Percentiles rank a stretch among this genome's conserved stretches.
phyloP scores from a whole-genome alignment of 2,329 filamentous ascomycete genomes.

The Blastomyces parvus region DNA sequence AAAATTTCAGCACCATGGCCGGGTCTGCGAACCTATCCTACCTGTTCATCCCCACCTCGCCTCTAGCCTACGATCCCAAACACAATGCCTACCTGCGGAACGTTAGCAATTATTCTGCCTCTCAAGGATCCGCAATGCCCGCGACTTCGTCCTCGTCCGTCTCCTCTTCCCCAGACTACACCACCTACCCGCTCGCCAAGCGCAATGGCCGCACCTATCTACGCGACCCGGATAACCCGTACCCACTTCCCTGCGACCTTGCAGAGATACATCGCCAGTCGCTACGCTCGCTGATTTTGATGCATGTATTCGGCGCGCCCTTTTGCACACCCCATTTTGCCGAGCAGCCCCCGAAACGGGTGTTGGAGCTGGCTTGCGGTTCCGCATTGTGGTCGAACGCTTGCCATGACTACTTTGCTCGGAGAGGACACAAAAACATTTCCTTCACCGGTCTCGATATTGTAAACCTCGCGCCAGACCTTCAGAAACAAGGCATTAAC shows the following conservation, averaged over 20 bases:
- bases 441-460: conserved; percentile 78
- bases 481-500: conserved; percentile 63
- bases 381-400: conserved; percentile 82
- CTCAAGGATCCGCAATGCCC: conserved; percentile 16
- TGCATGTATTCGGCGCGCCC: conserved; percentile 70
- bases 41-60: conserved; percentile 10
- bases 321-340: conserved; percentile 61
- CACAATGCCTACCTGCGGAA: conserved; percentile 8
- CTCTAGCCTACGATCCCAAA: conserved; percentile 10
- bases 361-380: conserved; percentile 82
- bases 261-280: conserved; percentile 80
- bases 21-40: conserved; percentile 14
- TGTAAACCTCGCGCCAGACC: conserved; percentile 57
- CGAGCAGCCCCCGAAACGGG: conserved; percentile 59
- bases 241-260: conserved; percentile 83
- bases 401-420: conserved; percentile 69
- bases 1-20: conserved; percentile 10
- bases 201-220: conserved; percentile 77
- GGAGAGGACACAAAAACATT: conserved; percentile 58
- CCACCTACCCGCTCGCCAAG: conserved; percentile 52
- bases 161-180: conserved; percentile 30
- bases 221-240: conserved; percentile 59
- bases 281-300: conserved; percentile 69
- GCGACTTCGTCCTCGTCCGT: conserved; percentile 28
- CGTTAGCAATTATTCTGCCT: conserved; percentile 27